Percentiles rank a stretch among this genome's conserved stretches.
Conservation (phyloP, 805 yeast species). For the Zygotorulaspora florentina region DNA sequence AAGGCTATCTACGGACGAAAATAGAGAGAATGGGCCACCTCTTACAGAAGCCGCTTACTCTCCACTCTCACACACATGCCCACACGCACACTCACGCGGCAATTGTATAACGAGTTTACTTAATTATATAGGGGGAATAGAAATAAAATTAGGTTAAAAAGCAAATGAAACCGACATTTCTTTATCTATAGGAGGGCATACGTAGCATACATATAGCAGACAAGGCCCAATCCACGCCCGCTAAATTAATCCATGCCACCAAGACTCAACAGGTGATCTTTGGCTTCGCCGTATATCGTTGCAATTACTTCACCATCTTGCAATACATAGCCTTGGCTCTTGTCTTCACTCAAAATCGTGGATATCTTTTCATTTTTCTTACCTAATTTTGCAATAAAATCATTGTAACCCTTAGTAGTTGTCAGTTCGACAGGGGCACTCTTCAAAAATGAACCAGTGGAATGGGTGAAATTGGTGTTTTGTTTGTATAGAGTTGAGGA, state of each 20-base stretch:
- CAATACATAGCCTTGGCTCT: constrained; percentile 36
- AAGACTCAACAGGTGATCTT: constrained; percentile 28
- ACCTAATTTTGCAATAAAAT: constrained; percentile 36
- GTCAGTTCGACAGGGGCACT: constrained; percentile 41
- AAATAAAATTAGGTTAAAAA: not conserved
- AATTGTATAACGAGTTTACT: not conserved
- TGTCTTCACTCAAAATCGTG: constrained; percentile 37
- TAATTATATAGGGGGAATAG: not conserved
- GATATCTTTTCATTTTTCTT: constrained; percentile 31
- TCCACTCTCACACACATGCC: constrained; percentile 26
- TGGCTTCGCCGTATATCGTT: constrained; percentile 39
- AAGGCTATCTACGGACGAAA: constrained; percentile 89
- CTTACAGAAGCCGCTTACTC: constrained; percentile 45
- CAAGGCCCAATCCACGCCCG: not conserved
- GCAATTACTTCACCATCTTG: constrained; percentile 38
- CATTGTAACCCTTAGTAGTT: constrained; percentile 39
- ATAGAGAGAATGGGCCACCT: constrained; percentile 97
- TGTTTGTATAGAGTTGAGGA: constrained; percentile 23
- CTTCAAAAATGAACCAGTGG: constrained; percentile 31
- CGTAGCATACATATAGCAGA: not conserved
- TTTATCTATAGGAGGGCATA: not conserved
- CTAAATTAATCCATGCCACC: constrained; percentile 14
- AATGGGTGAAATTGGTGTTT: constrained; percentile 24
- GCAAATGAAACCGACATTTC: not conserved
- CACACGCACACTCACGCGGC: not conserved